These are phyloP conservation scores for Penicillium sp. DNA, from an alignment of 2,329 filamentous ascomycete species.

Conservation along the genomic window DNA sequence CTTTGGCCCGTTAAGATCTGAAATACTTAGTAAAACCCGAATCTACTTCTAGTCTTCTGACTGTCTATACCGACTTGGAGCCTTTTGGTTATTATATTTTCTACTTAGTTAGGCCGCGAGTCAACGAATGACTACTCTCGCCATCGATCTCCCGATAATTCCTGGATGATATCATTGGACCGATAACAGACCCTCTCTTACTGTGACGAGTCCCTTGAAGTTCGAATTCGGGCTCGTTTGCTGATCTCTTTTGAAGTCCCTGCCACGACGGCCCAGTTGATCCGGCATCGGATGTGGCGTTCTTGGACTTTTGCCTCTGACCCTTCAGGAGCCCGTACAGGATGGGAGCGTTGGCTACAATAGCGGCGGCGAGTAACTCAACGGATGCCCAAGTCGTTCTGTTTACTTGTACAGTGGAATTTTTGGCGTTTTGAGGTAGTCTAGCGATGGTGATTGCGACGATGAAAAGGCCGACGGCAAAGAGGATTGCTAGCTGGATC, in stretches of 20 bases:
- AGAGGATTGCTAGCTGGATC: constrained; percentile 11
- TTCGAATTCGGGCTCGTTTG: constrained; percentile 4
- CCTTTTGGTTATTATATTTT: background rate
- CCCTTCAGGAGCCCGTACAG: constrained; percentile 12
- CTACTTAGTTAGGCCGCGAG: constrained; percentile 1
- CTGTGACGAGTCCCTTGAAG: constrained; percentile 1
- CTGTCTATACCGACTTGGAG: too few relatives aligned
- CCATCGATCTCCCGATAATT: constrained; percentile 4
- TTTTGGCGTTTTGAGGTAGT: constrained; percentile 13
- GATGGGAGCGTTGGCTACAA: constrained; percentile 14
- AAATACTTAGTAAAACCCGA: background rate
- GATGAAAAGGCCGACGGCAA: constrained; percentile 16
- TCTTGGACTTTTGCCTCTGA: constrained; percentile 5
- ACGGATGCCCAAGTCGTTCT: constrained; percentile 16
- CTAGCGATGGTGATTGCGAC: constrained; percentile 16
- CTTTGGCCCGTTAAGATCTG: background rate
- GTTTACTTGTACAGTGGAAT: constrained; percentile 10
- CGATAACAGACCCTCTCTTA: background rate
- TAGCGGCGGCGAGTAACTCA: constrained; percentile 13
- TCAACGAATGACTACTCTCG: constrained; percentile 3
- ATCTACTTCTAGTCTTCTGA: background rate
- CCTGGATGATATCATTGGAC: background rate
- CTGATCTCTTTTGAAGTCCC: constrained; percentile 4
- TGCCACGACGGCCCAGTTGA: background rate
- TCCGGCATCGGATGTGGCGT: constrained; percentile 1